These are phyloP conservation scores for Wickerhamomyces hampshirensis DNA, from an alignment of 805 yeast genomes.

Conservation along the genomic window DNA sequence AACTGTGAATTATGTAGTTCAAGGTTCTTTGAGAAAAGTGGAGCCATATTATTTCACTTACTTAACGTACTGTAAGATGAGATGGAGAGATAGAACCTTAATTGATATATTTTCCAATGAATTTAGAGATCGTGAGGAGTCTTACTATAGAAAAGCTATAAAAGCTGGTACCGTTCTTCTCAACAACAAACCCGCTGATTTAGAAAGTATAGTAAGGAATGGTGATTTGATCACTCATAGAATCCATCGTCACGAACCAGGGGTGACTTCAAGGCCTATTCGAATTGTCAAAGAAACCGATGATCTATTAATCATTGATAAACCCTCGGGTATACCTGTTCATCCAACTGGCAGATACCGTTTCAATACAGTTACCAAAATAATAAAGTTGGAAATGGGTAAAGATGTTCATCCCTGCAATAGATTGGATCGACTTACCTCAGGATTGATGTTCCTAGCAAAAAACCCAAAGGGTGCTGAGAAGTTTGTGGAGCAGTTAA, in stretches of 20 bases:
- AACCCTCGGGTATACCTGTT: conserved; percentile 92
- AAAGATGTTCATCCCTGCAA: conserved; percentile 76
- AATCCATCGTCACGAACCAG: conserved; percentile 84
- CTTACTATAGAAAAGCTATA: conserved; percentile 55
- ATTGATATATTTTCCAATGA: conserved; percentile 79
- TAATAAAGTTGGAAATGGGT: conserved; percentile 67
- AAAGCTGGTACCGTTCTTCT: conserved; percentile 66
- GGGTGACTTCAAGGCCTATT: conserved; percentile 30
- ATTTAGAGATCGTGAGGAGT: conserved; percentile 72
- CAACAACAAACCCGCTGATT: conserved; percentile 58
- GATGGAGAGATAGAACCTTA: conserved; percentile 87
- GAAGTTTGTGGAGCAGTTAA: conserved; percentile 50
- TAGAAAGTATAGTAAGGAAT: conserved; percentile 64
- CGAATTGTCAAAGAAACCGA: conserved; percentile 51
- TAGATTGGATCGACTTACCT: conserved; percentile 83
- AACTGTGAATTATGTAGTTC: conserved; percentile 50
- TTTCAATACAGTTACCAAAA: conserved; percentile 69
- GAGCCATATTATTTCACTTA: conserved; percentile 87
- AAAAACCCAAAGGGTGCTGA: conserved; percentile 53
- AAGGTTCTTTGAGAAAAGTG: conserved; percentile 63
- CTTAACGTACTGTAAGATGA: conserved; percentile 77
- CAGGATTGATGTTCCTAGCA: conserved; percentile 77
- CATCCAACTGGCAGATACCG: conserved; percentile 91
- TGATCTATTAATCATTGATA: conserved; percentile 76
- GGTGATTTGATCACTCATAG: conserved; percentile 80